A percentile compares a stretch with the other conserved stretches of the same genome.
Conservation (phyloP, 768 basidiomycete genomes). For the Boletus insuetus region DNA sequence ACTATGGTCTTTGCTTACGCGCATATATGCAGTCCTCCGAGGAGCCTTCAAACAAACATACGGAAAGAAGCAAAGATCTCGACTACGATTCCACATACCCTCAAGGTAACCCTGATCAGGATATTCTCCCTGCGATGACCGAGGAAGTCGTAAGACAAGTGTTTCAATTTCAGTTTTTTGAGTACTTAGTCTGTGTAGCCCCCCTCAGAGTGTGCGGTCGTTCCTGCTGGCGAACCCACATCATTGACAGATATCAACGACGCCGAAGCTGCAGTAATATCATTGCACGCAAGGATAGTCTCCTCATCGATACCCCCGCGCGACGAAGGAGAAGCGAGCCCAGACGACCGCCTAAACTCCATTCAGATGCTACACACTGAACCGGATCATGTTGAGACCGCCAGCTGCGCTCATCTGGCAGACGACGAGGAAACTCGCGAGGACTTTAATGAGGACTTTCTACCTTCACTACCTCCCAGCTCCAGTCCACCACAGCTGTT, state of each 20-base stretch:
- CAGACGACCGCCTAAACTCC: background rate
- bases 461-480: conserved; percentile 35
- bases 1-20: conserved; percentile 1
- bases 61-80: background rate
- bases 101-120: background rate
- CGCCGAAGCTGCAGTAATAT: background rate
- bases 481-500: conserved; percentile 48
- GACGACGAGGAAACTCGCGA: conserved; percentile 6
- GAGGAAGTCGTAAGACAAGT: conserved; percentile 13
- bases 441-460: conserved; percentile 5
- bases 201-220: background rate
- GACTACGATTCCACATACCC: background rate
- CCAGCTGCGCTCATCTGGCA: background rate
- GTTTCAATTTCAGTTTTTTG: background rate
- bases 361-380: background rate
- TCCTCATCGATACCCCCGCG: background rate
- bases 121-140: background rate
- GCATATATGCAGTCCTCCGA: conserved; percentile 23
- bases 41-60: background rate
- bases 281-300: background rate
- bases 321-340: background rate
- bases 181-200: conserved; percentile 8
- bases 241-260: background rate
- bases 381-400: background rate
- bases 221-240: background rate